Percentiles rank a stretch among this genome's conserved stretches.
phyloP scores from a whole-genome alignment of 352 stramenopile species.

The Phytophthora colocasiae region DNA sequence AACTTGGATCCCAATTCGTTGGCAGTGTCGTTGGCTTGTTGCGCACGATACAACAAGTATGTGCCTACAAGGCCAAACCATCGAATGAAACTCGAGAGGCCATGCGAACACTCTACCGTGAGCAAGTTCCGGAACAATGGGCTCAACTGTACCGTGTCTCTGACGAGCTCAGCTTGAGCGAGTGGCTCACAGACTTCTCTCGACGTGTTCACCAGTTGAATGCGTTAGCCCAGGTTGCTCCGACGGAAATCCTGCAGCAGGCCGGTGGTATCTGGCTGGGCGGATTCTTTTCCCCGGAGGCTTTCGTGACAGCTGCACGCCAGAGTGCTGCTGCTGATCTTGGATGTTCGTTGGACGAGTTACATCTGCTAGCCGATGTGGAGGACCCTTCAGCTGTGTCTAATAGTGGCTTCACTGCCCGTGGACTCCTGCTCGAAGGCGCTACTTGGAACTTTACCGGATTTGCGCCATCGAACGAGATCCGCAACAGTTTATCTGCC shows the following conservation, averaged over 20 bases:
- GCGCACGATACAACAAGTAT: slow-evolving; percentile 73
- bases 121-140: slow-evolving; percentile 75
- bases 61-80: slow-evolving; percentile 84
- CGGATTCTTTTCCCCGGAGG: slow-evolving; percentile 93
- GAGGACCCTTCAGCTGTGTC: slow-evolving; percentile 31
- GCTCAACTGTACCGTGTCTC: slow-evolving; percentile 61
- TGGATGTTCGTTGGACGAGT: slow-evolving; percentile 88
- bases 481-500: slow-evolving; percentile 71
- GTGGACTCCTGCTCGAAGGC: slow-evolving; percentile 86
- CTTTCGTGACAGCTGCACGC: slow-evolving; percentile 92
- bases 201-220: slow-evolving; percentile 75
- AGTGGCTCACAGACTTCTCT: slow-evolving; percentile 90
- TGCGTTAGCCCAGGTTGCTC: slow-evolving; percentile 49
- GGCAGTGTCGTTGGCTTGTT: slow-evolving; percentile 74
- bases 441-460: slow-evolving; percentile 70
- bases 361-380: slow-evolving; percentile 84
- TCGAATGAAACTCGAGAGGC: slow-evolving; percentile 89
- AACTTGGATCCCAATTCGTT: slow-evolving; percentile 76
- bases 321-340: slow-evolving; percentile 87
- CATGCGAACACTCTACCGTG: slow-evolving; percentile 79
- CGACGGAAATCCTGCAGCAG: slow-evolving; percentile 48
- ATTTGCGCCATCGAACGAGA: slow-evolving; percentile 80
- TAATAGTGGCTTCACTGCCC: slow-evolving; percentile 62
- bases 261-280: slow-evolving; percentile 86
- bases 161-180: slow-evolving; percentile 64